Evolutionary conservation across 768 basidiomycete genomes (phyloP), one percentile per base, ranked within the genome.

Genomic region (Lyophyllum decastes): DNA sequence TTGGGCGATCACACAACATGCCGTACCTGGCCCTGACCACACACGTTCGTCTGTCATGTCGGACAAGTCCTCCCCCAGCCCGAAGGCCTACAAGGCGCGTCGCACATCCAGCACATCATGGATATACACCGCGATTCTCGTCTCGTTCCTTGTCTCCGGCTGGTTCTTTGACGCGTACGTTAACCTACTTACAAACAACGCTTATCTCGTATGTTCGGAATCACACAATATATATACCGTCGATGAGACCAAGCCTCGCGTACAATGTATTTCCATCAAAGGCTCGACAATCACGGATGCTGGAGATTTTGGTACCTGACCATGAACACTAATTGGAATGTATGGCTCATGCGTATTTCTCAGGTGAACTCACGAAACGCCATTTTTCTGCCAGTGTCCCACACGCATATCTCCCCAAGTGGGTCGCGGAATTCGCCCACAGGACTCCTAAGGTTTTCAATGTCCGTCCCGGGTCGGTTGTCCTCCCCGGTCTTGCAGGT

Each of bases 401-500:
- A 12, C 47, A 54, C 26, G 14, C 43, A 10, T 52, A 45, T 49
- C 19, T 59, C 27, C 62, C 64, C 19, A 19, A 51, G 9, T 49
- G 45, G 46, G 30, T 47, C 10, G 57, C 55, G n/a, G 64, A 49
- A 33, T 26, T 48, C 26, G 21, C 63, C 2, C 46, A 38, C 4
- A 48, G 49, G 19, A 48, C 40, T 27, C 57, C 61, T 1, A 35
- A 46, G 16, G 59, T 67, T 12, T 59, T 59, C 30, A 57, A 64
- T 21, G 58, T 71, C 8, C 53, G 64, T 16, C 52, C 65, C 27
- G 44, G 56, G 16, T 78, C 78, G 22, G 80, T 86, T 49, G 71
- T 92, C 12, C 82, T 91, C 6, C 91, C 91, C 0, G 92, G 91
- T 19, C 75, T 94, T 17, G 74, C 89, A 68, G 90, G 90, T 88